Evolutionary conservation across 2,329 filamentous ascomycete genomes (phyloP).

Genomic region (Curvularia eragrostidis): DNA sequence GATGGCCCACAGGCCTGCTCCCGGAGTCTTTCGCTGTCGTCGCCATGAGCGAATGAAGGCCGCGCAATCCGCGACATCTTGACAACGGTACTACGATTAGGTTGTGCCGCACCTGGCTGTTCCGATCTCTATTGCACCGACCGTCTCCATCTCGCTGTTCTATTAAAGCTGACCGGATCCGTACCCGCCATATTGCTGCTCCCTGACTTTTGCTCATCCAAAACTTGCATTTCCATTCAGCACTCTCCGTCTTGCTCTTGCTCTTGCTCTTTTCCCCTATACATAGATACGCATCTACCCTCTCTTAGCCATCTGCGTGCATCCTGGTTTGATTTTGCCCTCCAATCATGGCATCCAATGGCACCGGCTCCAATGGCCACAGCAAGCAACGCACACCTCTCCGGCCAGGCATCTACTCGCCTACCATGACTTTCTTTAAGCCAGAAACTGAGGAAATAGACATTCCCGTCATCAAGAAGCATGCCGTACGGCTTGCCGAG

Average conservation of each 20-base stretch:
- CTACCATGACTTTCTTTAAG: slow-evolving; percentile 91
- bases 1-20: slow-evolving; percentile 36
- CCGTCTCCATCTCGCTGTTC: slow-evolving; percentile 43
- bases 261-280: not conserved
- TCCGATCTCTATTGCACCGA: slow-evolving; percentile 41
- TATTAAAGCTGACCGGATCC: slow-evolving; percentile 50
- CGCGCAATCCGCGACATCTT: slow-evolving; percentile 28
- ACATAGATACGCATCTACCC: not conserved
- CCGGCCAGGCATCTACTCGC: slow-evolving; percentile 83
- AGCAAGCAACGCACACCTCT: slow-evolving; percentile 62
- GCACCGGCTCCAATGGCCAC: slow-evolving; percentile 47
- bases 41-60: slow-evolving; percentile 38
- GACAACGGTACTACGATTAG: slow-evolving; percentile 28
- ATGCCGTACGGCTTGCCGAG: slow-evolving; percentile 77
- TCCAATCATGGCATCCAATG: slow-evolving; percentile 39
- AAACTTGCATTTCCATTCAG: slow-evolving; percentile 9
- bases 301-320: not conserved
- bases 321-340: slow-evolving; percentile 10
- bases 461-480: slow-evolving; percentile 77
- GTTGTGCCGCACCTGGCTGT: slow-evolving; percentile 39
- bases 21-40: slow-evolving; percentile 26
- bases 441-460: slow-evolving; percentile 84
- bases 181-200: slow-evolving; percentile 19
- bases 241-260: not conserved
- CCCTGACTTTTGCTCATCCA: slow-evolving; percentile 28